Base-by-base conservation (phyloP, 2,329 filamentous ascomycete species). In the Alternaria gansuensis region DNA sequence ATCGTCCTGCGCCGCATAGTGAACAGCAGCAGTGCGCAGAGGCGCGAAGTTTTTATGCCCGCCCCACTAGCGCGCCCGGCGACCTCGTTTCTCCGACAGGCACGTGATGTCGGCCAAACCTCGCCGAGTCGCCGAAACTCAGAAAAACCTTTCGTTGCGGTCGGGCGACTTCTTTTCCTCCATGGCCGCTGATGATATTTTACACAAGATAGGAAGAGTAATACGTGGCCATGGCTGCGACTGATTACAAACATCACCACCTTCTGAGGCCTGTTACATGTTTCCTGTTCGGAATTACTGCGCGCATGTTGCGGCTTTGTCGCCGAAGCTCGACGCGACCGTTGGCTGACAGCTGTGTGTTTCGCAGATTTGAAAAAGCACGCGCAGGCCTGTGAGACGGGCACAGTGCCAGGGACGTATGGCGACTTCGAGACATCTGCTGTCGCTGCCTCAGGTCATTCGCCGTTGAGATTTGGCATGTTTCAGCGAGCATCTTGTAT, bases 1-100 rank as follows among this genome's bases (percentile, higher is more conserved):
- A 84, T 87, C 88, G 87, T 73, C 70, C 72, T 70, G 87, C 88
- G 89, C 90, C 90, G 90, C 90, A 93, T 89, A 83, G 91, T 84
- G 87, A 85, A 84, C 81, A 81, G 83, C 85, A 86, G 80, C 75
- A 43, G 57, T 63, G 31, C 57, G 14, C 50, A 63, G 57, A 44
- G 24, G 6, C 17, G 61, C 29, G 49, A 60, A 64, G 59, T 56
- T 68, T 74, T 75, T 73, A 61, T 71, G 36, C 54, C 34, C 23
- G 34, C 3, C 17, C 2, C 28, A 24, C 51, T 61, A 59, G 45
- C 59, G 45, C 59, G 52, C 26, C 26, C 48, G 46, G 51, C 10
- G 17, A 6, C 9, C 31, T 3, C 37, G 51, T 55, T 59, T 55
- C 45, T 51, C 57, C 51, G 52, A 24, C 14, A 3, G 5, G 14